Conservation (phyloP, 257 asterid species). For the Gynochthodes officinalis region DNA sequence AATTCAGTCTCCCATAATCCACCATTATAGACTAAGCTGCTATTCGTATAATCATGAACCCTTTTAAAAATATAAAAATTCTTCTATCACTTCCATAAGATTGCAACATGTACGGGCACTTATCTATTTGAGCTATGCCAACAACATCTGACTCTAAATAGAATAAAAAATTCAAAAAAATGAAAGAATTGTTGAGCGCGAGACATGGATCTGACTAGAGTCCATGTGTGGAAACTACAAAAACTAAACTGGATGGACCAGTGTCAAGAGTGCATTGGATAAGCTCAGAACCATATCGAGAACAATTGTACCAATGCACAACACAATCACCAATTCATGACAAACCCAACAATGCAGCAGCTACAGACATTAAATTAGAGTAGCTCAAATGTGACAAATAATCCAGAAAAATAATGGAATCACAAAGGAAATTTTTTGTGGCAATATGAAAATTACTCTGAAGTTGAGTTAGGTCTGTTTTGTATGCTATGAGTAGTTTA, state of each 20-base stretch:
- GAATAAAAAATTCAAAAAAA: neutral
- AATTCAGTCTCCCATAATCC: neutral
- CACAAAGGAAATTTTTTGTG: neutral
- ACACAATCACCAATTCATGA: neutral
- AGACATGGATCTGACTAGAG: constrained; percentile 35
- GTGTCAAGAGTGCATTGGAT: constrained; percentile 10
- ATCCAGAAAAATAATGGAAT: neutral
- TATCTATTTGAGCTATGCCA: neutral
- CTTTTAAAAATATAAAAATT: neutral
- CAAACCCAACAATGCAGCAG: neutral
- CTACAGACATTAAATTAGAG: neutral
- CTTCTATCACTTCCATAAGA: neutral
- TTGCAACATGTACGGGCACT: neutral
- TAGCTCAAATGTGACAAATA: neutral
- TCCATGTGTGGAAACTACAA: constrained; percentile 30
- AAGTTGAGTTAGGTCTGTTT: constrained; percentile 45
- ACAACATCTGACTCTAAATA: neutral
- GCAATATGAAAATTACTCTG: neutral
- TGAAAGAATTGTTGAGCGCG: constrained; percentile 8
- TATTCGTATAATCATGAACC: neutral
- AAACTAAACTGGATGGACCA: constrained; percentile 9
- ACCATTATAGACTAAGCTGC: neutral
- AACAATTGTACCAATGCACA: neutral
- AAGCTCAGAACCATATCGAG: neutral
- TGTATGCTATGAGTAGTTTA: constrained; percentile 13